Base-by-base conservation (phyloP, 108 stramenopile species). In the Discostella pseudostelligera region DNA sequence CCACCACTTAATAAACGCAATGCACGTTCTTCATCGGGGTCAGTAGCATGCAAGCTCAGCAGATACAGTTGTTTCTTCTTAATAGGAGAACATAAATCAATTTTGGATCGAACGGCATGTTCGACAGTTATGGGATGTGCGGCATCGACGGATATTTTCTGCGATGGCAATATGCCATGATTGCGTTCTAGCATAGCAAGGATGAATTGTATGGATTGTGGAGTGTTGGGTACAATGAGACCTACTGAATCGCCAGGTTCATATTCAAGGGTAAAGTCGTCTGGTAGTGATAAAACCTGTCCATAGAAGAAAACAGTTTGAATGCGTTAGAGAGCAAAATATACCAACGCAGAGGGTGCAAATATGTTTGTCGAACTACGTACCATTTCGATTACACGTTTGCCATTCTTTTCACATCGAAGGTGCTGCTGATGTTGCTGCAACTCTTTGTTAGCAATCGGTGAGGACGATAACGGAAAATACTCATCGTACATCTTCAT, bases 221-320 rank as follows among this genome's bases (percentile, higher is more conserved):
- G 64, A 0, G 84, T 14, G 57, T 96, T 96, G 32, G 87, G 67
- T 9, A 93, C 87, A 12, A 86, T 26, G 13, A 98, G 39, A 22
- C 94, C 96, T 2, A 98, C 44, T 8, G 93, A 84, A 63, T 98
- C 97, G 17, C 97, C 97, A 0, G 97, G 97, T 51, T 86, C 76
- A 59, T 93, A 98, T 39, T 92, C 88, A 40, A 88, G 74, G 1
- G 80, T 81, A 51, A 78, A 84, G 54, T 95, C 89, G 51, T 95
- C 87, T 5, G 87, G 92, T 28, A 96, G 72, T 0, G 84, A 69
- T 1, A 94, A 55, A 5, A 69, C 32, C 32, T 32, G 32, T 32
- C 32, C 32, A 32, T n/a, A n/a, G n/a, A n/a, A n/a, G n/a, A n/a
- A n/a, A n/a, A n/a, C n/a, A n/a, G n/a, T n/a, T n/a, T n/a, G n/a